Percentiles rank a stretch among this genome's conserved stretches.
These are phyloP conservation scores for Aspergillus neoniger DNA, from an alignment of 2,329 filamentous ascomycete genomes.

Conservation along the genomic window DNA sequence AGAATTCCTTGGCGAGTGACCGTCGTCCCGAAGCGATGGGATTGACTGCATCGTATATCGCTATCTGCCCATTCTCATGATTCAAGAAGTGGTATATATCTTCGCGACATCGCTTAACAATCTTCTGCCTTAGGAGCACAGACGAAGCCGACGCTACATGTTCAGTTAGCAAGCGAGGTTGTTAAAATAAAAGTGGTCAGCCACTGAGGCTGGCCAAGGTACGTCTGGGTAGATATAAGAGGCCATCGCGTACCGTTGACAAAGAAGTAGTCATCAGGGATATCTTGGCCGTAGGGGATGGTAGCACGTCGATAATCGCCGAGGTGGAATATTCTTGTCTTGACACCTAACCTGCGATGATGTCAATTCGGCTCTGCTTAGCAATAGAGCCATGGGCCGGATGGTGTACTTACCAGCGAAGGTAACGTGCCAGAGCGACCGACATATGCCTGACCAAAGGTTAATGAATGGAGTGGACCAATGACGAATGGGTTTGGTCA, in stretches of 20 bases:
- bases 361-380: constrained; percentile 13
- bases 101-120: constrained; percentile 93
- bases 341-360: constrained; percentile 78
- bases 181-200: not conserved
- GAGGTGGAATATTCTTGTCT: constrained; percentile 95
- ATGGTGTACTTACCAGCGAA: constrained; percentile 68
- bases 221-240: not conserved
- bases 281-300: constrained; percentile 76
- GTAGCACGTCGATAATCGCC: constrained; percentile 95
- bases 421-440: constrained; percentile 89
- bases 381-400: not conserved
- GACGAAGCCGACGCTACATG: constrained; percentile 73
- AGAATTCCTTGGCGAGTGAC: constrained; percentile 89
- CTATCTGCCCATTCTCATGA: constrained; percentile 95
- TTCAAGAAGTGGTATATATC: constrained; percentile 97
- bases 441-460: constrained; percentile 72
- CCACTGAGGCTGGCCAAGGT: not conserved
- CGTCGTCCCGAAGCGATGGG: constrained; percentile 79
- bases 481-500: constrained; percentile 5
- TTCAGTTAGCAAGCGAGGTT: constrained; percentile 21
- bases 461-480: not conserved
- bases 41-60: constrained; percentile 98
- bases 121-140: constrained; percentile 93
- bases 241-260: constrained; percentile 64
- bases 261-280: constrained; percentile 97